Base-by-base conservation (phyloP, 768 basidiomycete species). In the Lactarius tabidus region DNA sequence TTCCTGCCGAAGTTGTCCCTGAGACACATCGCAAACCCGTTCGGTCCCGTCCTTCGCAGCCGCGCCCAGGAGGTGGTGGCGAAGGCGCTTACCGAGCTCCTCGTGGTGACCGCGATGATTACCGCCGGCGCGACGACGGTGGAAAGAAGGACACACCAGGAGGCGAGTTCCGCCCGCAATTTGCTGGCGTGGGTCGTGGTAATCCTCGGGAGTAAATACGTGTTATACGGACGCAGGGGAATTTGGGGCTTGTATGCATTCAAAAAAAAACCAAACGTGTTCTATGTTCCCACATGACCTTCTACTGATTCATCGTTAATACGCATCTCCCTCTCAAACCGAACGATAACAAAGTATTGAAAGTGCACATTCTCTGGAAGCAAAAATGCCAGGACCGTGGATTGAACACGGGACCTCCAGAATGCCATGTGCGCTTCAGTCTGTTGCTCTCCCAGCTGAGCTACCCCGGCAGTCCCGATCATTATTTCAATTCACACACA, bases 1-100 rank as follows among this genome's bases (percentile, higher is more conserved):
- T 98, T 70, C 95, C 95, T 59, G 78, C 79, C 66, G 96, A 99
- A 79, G 98, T 99, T 75, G 97, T 99, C 60, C 97, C 96, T 65
- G 81, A 92, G 63, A 99, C 97, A 67, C 93, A 96, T 85, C 97
- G 97, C 84, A 97, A 95, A 82, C 91, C 92, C 66, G 90, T 84
- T 59, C 93, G 97, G 31, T 81, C 89, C 54, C 90, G 93, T 69
- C 92, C 93, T 39, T 90, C 95, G 59, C 78, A 82, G 64, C 85
- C 85, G 63, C 87, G 89, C 70, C 81, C 82, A 3, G 59, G 59
- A 35, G 87, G 87, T 66, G 86, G 82, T 70, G 90, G 86, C 55
- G 86, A 83, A 65, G 91, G 92, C 71, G 85, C 90, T 14, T 93
- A 95, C 83, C 91, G 93, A 69, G 82, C 92, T 51, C 93, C 94